Evolutionary conservation across 768 basidiomycete species (phyloP).

Genomic region (Lactarius trivialis): DNA sequence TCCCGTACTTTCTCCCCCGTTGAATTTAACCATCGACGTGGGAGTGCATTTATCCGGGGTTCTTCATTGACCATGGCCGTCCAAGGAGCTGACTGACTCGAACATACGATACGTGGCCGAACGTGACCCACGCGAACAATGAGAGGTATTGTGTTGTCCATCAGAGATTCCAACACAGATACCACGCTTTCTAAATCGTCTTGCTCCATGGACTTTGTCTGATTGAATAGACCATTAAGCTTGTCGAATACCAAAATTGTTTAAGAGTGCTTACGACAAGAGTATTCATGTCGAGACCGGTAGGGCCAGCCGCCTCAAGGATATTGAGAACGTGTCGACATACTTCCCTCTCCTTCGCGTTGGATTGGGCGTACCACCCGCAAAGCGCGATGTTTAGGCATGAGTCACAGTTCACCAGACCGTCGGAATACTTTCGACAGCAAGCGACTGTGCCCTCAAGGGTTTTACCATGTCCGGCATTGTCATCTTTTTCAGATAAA

Average conservation of each 20-base stretch:
- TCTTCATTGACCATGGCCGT: constrained; percentile 45
- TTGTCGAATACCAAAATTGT: background rate
- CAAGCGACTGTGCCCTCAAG: constrained; percentile 40
- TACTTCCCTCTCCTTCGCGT: constrained; percentile 5
- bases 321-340: background rate
- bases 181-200: constrained; percentile 24
- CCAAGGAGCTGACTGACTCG: constrained; percentile 47
- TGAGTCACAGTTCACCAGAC: constrained; percentile 30
- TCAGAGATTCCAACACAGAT: constrained; percentile 37
- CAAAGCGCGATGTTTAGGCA: constrained; percentile 28
- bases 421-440: constrained; percentile 33
- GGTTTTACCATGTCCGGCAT: constrained; percentile 38
- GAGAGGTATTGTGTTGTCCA: constrained; percentile 44
- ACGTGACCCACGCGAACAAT: constrained; percentile 64
- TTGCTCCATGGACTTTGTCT: background rate
- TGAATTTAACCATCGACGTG: constrained; percentile 74
- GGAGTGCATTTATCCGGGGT: constrained; percentile 44
- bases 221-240: background rate
- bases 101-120: constrained; percentile 49
- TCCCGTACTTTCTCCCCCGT: constrained; percentile 52
- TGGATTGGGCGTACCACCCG: constrained; percentile 22
- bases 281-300: constrained; percentile 25
- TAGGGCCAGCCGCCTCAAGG: constrained; percentile 15
- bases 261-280: constrained; percentile 28
- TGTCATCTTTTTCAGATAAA: background rate